Conservation (phyloP, 352 stramenopile genomes). For the Phytophthora multivora region DNA sequence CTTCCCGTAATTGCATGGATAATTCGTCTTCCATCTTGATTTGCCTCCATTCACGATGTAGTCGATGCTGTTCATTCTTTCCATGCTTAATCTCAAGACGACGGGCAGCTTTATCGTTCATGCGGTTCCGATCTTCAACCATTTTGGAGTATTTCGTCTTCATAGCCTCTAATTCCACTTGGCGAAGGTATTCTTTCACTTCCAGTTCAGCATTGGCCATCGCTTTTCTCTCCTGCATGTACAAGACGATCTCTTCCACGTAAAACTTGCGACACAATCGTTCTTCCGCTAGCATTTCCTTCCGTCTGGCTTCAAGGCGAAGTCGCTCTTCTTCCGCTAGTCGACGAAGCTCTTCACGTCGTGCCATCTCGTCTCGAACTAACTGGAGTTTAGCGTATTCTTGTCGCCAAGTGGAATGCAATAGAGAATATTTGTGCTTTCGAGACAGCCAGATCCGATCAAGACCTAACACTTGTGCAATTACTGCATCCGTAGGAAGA, state of each 20-base stretch:
- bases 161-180: conserved; percentile 70
- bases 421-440: conserved; percentile 39
- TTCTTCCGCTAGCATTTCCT: conserved; percentile 78
- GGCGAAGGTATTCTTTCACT: conserved; percentile 70
- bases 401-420: conserved; percentile 46
- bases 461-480: conserved; percentile 25
- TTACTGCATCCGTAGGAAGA: not conserved
- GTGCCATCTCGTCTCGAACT: conserved; percentile 52
- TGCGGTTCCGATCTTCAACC: conserved; percentile 58
- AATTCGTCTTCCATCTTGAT: conserved; percentile 73
- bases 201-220: conserved; percentile 72
- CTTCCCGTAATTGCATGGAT: conserved; percentile 60
- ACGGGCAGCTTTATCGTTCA: conserved; percentile 69
- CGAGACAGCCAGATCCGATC: conserved; percentile 52
- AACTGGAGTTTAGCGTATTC: conserved; percentile 53
- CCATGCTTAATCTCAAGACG: conserved; percentile 79
- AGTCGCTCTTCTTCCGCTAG: conserved; percentile 56
- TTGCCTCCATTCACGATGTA: conserved; percentile 71
- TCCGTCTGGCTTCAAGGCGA: conserved; percentile 43
- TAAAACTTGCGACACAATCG: conserved; percentile 66
- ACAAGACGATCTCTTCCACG: conserved; percentile 61
- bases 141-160: conserved; percentile 79
- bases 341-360: conserved; percentile 57
- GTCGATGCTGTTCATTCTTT: conserved; percentile 79
- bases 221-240: conserved; percentile 62